phyloP scores from a whole-genome alignment of 2,329 filamentous ascomycete species.

The Diplodia seriata region DNA sequence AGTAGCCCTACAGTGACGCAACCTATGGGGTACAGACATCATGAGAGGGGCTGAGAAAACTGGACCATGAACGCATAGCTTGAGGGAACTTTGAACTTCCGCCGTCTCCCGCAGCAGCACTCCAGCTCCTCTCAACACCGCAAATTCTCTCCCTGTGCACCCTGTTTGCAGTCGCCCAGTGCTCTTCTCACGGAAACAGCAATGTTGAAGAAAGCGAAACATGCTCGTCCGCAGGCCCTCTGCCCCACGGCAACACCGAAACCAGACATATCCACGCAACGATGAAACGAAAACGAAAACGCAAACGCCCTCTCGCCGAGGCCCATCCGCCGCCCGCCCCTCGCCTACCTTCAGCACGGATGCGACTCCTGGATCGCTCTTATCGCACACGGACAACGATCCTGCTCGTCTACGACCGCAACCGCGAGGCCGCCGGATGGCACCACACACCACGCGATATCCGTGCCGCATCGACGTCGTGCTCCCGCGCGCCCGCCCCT shows the following conservation, averaged over 20 bases:
- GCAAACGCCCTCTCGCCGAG: background rate
- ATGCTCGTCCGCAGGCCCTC: background rate
- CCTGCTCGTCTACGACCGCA: background rate
- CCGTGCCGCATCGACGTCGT: background rate
- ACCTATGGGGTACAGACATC: conserved; percentile 1
- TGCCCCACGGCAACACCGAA: background rate
- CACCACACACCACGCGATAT: background rate
- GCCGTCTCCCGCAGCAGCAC: conserved; percentile 1
- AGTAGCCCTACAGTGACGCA: conserved; percentile 9
- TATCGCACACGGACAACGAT: conserved; percentile 3
- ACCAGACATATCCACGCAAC: background rate
- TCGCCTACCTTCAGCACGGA: conserved; percentile 14
- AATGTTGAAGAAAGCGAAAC: background rate
- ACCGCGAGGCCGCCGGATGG: background rate
- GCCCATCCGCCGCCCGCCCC: background rate
- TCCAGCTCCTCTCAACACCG: background rate
- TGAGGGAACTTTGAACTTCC: background rate
- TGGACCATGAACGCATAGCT: conserved; percentile 5
- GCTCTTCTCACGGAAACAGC: background rate
- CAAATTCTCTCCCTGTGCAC: background rate
- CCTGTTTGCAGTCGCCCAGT: background rate
- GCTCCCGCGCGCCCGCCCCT: background rate
- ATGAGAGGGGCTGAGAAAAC: background rate
- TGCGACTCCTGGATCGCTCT: background rate
- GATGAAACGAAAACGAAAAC: background rate